Percentiles rank a stretch among this genome's conserved stretches.
Conservation (phyloP, 495 filamentous ascomycete genomes). For the Thermothielavioides terrestris region DNA sequence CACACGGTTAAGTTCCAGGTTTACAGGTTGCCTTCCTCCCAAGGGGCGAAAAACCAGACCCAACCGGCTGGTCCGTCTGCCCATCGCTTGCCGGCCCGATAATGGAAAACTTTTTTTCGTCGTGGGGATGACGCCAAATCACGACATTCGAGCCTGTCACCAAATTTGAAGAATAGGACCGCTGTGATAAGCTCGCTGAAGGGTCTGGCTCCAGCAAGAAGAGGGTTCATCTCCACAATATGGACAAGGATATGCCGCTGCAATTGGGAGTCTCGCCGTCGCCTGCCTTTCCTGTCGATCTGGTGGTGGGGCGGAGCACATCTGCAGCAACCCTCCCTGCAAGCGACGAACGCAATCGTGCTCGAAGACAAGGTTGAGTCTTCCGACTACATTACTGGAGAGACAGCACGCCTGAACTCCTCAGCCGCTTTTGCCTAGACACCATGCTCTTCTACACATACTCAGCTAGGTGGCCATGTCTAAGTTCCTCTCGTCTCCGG, state of each 20-base stretch:
- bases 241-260: not conserved
- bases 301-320: not conserved
- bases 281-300: slow-evolving; percentile 2
- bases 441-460: not conserved
- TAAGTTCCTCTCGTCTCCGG: not conserved
- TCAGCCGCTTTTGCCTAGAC: not conserved
- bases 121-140: slow-evolving; percentile 10
- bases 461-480: slow-evolving; percentile 2
- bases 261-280: too few relatives aligned
- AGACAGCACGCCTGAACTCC: too few relatives aligned
- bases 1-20: too few relatives aligned
- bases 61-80: not conserved
- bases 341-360: not conserved
- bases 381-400: too few relatives aligned
- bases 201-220: not conserved
- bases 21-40: too few relatives aligned
- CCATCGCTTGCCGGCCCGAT: not conserved
- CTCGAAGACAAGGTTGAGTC: too few relatives aligned
- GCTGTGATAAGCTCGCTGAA: not conserved
- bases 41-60: not conserved
- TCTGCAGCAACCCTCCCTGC: not conserved
- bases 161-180: not conserved
- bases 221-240: not conserved
- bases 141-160: slow-evolving; percentile 4
- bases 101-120: slow-evolving; percentile 8